Evolutionary conservation across 169 alveolate genomes (phyloP).

Genomic region (Ichthyophthirius multifiliis): DNA sequence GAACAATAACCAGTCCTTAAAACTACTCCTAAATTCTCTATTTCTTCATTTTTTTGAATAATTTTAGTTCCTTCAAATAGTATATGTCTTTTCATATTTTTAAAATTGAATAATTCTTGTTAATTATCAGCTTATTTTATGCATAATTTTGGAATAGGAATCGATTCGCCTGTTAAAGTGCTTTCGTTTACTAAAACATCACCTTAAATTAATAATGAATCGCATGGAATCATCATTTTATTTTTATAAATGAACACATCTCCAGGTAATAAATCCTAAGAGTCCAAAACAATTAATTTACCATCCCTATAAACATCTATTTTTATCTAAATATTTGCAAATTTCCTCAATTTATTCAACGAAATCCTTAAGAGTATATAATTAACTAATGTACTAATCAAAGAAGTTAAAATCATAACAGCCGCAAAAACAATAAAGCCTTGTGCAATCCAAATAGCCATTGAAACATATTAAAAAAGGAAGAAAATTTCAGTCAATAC

Average conservation of each 20-base stretch:
- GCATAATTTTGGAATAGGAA: conserved; percentile 25
- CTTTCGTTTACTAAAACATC: conserved; percentile 57
- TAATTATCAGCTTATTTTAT: neutral
- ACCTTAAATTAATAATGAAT: conserved; percentile 53
- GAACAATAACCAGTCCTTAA: conserved; percentile 20
- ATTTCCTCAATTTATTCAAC: neutral
- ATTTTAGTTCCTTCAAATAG: conserved; percentile 36
- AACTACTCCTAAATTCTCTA: neutral
- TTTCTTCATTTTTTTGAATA: neutral
- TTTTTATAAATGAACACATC: conserved; percentile 39
- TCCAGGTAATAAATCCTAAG: conserved; percentile 47
- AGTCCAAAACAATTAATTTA: neutral
- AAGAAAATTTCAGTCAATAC: neutral
- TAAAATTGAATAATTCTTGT: neutral
- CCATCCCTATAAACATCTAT: conserved; percentile 7
- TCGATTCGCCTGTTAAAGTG: conserved; percentile 50
- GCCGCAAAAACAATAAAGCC: neutral
- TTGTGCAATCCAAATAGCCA: neutral
- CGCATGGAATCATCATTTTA: conserved; percentile 59
- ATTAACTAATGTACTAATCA: conserved; percentile 11
- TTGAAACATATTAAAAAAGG: neutral
- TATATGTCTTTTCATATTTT: neutral
- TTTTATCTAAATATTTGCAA: neutral
- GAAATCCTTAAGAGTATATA: conserved; percentile 12
- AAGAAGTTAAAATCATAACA: conserved; percentile 13